A percentile compares a stretch with the other conserved stretches of the same genome.
These are phyloP conservation scores for Umbelopsis sp. DNA, from an alignment of 371 early-diverging fungal species.

Conservation along the genomic window DNA sequence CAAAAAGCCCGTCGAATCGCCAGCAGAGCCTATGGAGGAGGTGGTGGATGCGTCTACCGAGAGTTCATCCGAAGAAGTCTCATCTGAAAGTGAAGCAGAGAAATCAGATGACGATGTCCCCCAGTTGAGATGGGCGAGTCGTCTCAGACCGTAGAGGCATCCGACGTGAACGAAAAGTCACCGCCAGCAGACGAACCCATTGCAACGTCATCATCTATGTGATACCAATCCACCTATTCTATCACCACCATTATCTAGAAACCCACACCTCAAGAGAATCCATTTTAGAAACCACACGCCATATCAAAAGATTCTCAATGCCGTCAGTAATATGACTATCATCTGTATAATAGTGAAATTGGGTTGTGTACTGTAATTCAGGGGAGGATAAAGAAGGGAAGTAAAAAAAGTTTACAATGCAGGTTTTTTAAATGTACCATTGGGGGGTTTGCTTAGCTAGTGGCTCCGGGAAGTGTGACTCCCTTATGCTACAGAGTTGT, in stretches of 20 bases:
- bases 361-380: constrained; percentile 10
- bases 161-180: too few species aligned
- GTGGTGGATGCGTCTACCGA: neutral
- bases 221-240: neutral
- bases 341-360: constrained; percentile 7
- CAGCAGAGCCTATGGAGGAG: neutral
- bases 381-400: neutral
- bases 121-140: too few species aligned
- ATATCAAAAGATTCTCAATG: neutral
- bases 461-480: neutral
- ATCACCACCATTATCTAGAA: neutral
- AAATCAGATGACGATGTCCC: neutral
- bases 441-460: neutral
- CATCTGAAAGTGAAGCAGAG: neutral
- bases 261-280: neutral
- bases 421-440: neutral
- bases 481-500: constrained; percentile 1
- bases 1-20: too few species aligned
- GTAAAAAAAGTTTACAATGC: constrained; percentile 11
- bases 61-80: constrained; percentile 19
- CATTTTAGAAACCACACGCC: too few species aligned
- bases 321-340: neutral
- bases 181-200: too few species aligned
- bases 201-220: neutral
- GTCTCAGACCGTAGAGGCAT: too few species aligned